These are phyloP conservation scores for Amanita pseudoporphyria DNA, from an alignment of 768 basidiomycete species.

Conservation along the genomic window DNA sequence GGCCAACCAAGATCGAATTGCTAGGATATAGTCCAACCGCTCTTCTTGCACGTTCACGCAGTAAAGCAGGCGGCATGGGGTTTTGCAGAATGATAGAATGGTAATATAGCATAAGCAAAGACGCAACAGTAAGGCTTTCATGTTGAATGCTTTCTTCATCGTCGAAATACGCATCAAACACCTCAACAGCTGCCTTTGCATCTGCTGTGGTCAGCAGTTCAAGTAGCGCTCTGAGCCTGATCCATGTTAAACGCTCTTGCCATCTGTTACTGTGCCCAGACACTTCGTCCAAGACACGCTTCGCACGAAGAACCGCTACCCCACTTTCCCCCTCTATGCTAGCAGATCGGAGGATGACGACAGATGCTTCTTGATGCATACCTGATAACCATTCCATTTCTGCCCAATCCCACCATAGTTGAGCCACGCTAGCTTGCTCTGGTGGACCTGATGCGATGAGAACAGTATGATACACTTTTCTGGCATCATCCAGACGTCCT, in stretches of 20 bases:
- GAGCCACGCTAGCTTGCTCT: constrained; percentile 26
- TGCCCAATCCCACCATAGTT: constrained; percentile 78
- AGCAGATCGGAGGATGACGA: constrained; percentile 44
- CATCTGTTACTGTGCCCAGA: constrained; percentile 22
- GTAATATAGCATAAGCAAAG: constrained; percentile 52
- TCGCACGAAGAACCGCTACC: constrained; percentile 51
- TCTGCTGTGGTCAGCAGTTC: constrained; percentile 46
- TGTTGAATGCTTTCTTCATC: constrained; percentile 21
- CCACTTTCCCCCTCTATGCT: constrained; percentile 43
- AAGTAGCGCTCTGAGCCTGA: constrained; percentile 53
- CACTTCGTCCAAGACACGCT: constrained; percentile 49
- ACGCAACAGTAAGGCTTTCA: constrained; percentile 50
- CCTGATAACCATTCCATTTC: constrained; percentile 74
- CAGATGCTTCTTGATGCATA: constrained; percentile 36
- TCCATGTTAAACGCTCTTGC: constrained; percentile 59
- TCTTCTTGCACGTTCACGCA: constrained; percentile 47
- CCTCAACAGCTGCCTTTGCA: constrained; percentile 25
- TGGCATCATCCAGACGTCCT: constrained; percentile 54
- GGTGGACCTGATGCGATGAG: constrained; percentile 33
- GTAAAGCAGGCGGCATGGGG: constrained; percentile 44
- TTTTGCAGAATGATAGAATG: constrained; percentile 45
- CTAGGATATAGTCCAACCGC: constrained; percentile 51
- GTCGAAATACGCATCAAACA: constrained; percentile 30
- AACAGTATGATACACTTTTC: constrained; percentile 69
- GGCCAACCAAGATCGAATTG: constrained; percentile 62